phyloP scores from a whole-genome alignment of 2,329 filamentous ascomycete genomes.

The Calonectria pseudoturangicola region DNA sequence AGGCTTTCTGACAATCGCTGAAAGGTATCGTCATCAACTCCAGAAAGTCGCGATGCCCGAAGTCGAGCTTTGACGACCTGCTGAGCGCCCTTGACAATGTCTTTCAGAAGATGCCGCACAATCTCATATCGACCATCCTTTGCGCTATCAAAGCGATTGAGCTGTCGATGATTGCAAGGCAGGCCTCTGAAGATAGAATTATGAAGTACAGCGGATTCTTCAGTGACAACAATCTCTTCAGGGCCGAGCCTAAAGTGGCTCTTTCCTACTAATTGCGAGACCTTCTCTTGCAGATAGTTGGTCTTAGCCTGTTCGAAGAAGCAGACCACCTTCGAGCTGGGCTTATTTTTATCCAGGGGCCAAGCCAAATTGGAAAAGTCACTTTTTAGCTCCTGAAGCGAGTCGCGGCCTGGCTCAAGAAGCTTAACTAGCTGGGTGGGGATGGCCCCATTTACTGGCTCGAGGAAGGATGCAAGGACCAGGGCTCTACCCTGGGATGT shows the following conservation, averaged over 20 bases:
- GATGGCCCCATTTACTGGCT: constrained; percentile 33
- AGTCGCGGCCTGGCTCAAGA: constrained; percentile 30
- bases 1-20: constrained; percentile 34
- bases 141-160: constrained; percentile 36
- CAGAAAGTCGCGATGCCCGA: constrained; percentile 32
- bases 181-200: constrained; percentile 26
- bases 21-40: constrained; percentile 35
- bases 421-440: constrained; percentile 36
- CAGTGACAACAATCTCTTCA: constrained; percentile 36
- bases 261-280: constrained; percentile 24
- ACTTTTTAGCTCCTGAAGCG: constrained; percentile 31
- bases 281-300: constrained; percentile 35
- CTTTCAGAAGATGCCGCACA: constrained; percentile 28
- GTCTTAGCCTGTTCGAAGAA: constrained; percentile 36
- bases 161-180: constrained; percentile 35
- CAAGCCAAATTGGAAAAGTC: constrained; percentile 35
- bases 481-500: constrained; percentile 33
- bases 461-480: constrained; percentile 30
- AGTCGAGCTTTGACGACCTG: constrained; percentile 33
- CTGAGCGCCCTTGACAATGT: constrained; percentile 34
- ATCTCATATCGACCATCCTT: constrained; percentile 34
- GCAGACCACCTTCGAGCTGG: constrained; percentile 29
- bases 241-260: constrained; percentile 37
- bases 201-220: constrained; percentile 29
- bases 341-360: constrained; percentile 27